Percentiles rank a stretch among this genome's conserved stretches.
Evolutionary conservation across 2,329 filamentous ascomycete species (phyloP).

Genomic region (Xylariaceae sp.): DNA sequence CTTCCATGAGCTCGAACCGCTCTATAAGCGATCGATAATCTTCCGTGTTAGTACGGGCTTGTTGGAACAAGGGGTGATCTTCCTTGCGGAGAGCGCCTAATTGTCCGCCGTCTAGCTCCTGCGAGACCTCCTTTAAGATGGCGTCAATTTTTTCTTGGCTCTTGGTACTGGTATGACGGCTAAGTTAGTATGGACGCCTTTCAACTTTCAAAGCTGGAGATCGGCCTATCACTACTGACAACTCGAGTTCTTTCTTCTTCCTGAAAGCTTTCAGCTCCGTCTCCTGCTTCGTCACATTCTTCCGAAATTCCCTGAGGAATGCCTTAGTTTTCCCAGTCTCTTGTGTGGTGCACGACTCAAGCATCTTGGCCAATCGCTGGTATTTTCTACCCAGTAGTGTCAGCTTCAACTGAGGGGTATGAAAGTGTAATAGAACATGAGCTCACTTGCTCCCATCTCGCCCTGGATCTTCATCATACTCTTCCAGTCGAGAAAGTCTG

Average conservation of each 20-base stretch:
- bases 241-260: constrained; percentile 22
- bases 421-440: background rate
- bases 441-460: constrained; percentile 24
- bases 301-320: constrained; percentile 27
- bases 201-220: background rate
- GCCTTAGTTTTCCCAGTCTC: constrained; percentile 28
- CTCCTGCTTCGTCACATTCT: constrained; percentile 20
- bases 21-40: constrained; percentile 26
- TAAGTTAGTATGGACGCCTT: constrained; percentile 5
- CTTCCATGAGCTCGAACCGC: constrained; percentile 28
- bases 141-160: constrained; percentile 9
- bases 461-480: constrained; percentile 28
- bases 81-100: constrained; percentile 18
- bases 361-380: constrained; percentile 24
- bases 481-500: constrained; percentile 26
- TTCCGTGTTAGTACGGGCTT: constrained; percentile 21
- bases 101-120: background rate
- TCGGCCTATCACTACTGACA: constrained; percentile 24
- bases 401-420: background rate
- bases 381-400: constrained; percentile 20
- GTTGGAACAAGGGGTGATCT: constrained; percentile 24
- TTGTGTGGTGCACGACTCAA: constrained; percentile 28
- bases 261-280: constrained; percentile 22
- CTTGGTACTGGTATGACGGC: constrained; percentile 10
- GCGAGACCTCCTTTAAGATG: constrained; percentile 18